Evolutionary conservation across 176 grass and related monocot genomes (phyloP).

Genomic region (Avena insularis): DNA sequence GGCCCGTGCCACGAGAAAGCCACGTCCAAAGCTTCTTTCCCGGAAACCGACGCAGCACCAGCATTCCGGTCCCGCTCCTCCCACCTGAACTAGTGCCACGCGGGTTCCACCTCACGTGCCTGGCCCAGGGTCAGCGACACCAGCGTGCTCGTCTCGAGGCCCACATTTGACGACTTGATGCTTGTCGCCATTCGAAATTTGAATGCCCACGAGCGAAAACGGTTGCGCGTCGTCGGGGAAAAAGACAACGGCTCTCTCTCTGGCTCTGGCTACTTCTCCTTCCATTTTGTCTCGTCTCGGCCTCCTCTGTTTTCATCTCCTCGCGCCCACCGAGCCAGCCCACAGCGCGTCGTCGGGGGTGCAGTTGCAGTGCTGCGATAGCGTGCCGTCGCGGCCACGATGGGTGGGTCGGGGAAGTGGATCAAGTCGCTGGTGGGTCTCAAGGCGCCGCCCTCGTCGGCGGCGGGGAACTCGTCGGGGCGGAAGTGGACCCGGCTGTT

Average conservation of each 20-base stretch:
- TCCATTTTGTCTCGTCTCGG: constrained; percentile 39
- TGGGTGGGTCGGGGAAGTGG: constrained; percentile 80
- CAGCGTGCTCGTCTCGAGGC: not conserved
- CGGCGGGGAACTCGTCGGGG: constrained; percentile 32
- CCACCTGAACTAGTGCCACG: not conserved
- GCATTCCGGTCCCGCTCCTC: not conserved
- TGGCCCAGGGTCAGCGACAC: not conserved
- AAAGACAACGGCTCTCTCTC: constrained; percentile 58
- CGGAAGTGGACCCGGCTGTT: constrained; percentile 70
- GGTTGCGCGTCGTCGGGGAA: constrained; percentile 43
- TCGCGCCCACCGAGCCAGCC: not conserved
- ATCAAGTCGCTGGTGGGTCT: constrained; percentile 67
- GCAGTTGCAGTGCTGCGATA: no score
- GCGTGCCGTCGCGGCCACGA: not conserved
- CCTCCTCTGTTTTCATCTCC: not conserved
- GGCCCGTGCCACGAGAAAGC: constrained; percentile 19
- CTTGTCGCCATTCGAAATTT: constrained; percentile 60
- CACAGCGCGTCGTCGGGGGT: no score
- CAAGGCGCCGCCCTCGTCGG: constrained; percentile 45
- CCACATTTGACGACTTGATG: not conserved
- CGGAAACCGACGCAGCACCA: not conserved
- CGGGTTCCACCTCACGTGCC: not conserved
- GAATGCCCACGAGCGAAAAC: constrained; percentile 47
- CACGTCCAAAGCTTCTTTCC: not conserved
- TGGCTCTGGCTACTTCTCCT: not conserved